These are phyloP conservation scores for Drechslera avenae DNA, from an alignment of 2,329 filamentous ascomycete species.

Conservation along the genomic window DNA sequence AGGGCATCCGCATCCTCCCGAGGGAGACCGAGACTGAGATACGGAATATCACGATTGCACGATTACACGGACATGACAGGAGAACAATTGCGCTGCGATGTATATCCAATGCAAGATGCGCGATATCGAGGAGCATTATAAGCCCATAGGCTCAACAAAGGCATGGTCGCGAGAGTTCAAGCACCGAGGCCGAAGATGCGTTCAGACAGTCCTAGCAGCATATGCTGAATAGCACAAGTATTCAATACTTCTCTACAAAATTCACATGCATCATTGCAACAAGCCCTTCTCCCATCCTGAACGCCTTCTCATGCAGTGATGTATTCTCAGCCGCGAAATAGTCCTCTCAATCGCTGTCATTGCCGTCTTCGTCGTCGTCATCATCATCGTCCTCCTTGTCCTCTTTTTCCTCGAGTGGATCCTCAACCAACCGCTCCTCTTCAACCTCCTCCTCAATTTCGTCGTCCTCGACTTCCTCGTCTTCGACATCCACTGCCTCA, in stretches of 20 bases:
- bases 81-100: no score
- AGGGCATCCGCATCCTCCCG: neutral
- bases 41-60: no score
- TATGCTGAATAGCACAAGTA: neutral
- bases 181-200: neutral
- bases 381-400: conserved; percentile 52
- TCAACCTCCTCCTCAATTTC: conserved; percentile 61
- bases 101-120: neutral
- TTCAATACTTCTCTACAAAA: neutral
- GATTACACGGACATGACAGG: neutral
- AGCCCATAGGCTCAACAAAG: neutral
- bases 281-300: conserved; percentile 11
- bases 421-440: conserved; percentile 56
- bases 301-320: conserved; percentile 39
- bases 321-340: neutral
- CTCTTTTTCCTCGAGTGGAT: conserved; percentile 53
- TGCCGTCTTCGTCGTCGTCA: conserved; percentile 62
- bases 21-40: no score
- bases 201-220: conserved; percentile 1
- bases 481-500: conserved; percentile 52
- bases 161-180: neutral
- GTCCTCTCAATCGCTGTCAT: conserved; percentile 50
- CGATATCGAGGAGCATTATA: neutral
- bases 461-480: conserved; percentile 59
- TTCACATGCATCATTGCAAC: neutral